Conservation (phyloP, 345 rosid species). For the Populus davidiana region DNA sequence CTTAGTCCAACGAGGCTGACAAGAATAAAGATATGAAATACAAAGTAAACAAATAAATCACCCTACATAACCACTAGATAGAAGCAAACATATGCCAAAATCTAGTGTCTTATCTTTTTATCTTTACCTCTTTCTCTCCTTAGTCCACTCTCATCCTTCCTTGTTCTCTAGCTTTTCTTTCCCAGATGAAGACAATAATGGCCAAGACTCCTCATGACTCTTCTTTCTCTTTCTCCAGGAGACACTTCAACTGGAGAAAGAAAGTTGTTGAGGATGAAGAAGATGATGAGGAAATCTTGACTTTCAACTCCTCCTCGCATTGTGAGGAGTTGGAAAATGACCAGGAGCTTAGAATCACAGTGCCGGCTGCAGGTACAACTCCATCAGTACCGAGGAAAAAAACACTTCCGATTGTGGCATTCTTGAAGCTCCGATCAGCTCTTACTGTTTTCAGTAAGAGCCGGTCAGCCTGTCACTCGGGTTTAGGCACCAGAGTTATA, state of each 20-base stretch:
- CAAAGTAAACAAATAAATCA: constrained; percentile 13
- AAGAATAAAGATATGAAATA: neutral
- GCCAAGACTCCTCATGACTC: constrained; percentile 69
- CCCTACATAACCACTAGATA: constrained; percentile 13
- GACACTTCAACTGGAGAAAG: constrained; percentile 82
- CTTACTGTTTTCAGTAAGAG: constrained; percentile 37
- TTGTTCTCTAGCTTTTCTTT: neutral
- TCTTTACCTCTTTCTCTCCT: constrained; percentile 6
- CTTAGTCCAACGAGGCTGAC: constrained; percentile 29
- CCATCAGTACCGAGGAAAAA: constrained; percentile 33
- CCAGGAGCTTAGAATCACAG: constrained; percentile 24
- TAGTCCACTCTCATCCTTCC: neutral
- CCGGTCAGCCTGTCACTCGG: constrained; percentile 31
- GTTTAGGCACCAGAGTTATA: constrained; percentile 52
- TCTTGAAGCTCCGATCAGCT: constrained; percentile 64
- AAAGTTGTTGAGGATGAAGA: constrained; percentile 56
- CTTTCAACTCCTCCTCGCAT: constrained; percentile 35
- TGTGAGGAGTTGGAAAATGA: constrained; percentile 26
- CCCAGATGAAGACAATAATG: constrained; percentile 67
- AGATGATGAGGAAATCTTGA: constrained; percentile 44
- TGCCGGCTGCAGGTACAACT: constrained; percentile 15
- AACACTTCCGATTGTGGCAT: constrained; percentile 21
- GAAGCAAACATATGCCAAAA: neutral
- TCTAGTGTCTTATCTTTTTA: neutral
- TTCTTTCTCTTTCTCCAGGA: constrained; percentile 83